Percentiles rank a stretch among this genome's conserved stretches.
Conservation (phyloP, 305 asterid species). For the Solanum chacoense region DNA sequence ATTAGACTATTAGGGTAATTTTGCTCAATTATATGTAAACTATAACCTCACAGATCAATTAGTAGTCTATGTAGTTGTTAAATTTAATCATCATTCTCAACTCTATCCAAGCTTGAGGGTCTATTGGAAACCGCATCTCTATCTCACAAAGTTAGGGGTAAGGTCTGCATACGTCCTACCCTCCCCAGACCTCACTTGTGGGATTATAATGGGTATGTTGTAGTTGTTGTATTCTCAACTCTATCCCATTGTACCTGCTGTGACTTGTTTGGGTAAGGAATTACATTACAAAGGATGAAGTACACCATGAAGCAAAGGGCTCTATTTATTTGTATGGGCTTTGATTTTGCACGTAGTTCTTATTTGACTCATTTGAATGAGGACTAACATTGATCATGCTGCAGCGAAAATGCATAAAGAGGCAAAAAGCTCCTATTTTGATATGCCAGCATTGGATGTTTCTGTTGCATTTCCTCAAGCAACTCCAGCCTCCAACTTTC, state of each 20-base stretch:
- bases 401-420: constrained; percentile 46
- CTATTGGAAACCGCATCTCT: background rate
- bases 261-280: background rate
- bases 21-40: background rate
- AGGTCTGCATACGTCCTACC: background rate
- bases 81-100: background rate
- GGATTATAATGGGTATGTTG: background rate
- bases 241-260: background rate
- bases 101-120: background rate
- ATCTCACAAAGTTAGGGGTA: background rate
- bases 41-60: background rate
- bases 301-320: background rate
- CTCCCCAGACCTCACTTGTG: background rate
- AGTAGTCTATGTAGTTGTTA: background rate
- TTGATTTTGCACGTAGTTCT: background rate
- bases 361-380: constrained; percentile 1
- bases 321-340: background rate
- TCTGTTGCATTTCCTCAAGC: constrained; percentile 92
- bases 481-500: constrained; percentile 84
- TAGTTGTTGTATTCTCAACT: background rate
- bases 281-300: background rate
- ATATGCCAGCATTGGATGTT: constrained; percentile 72
- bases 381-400: constrained; percentile 10
- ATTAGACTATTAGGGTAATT: background rate
- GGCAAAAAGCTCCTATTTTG: constrained; percentile 55